Evolutionary conservation across 2,329 filamentous ascomycete species (phyloP).

Genomic region (Hortaea werneckii): DNA sequence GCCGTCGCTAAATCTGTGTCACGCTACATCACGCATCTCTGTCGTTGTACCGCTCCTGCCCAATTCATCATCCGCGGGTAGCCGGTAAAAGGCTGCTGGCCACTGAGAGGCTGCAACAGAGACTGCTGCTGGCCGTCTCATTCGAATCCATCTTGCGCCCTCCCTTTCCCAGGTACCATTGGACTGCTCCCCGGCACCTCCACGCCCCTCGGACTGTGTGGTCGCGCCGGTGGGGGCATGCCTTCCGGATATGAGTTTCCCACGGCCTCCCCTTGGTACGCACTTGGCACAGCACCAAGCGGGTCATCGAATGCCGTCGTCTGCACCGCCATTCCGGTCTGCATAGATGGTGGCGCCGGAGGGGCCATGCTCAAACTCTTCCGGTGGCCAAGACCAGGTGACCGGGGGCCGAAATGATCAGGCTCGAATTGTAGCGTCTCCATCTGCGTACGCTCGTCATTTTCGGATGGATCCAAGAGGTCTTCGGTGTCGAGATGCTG

Average conservation of each 20-base stretch:
- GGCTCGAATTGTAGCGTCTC: slow-evolving; percentile 25
- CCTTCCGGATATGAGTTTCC: not conserved
- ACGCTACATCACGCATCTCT: not conserved
- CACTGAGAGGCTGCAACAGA: too few species aligned
- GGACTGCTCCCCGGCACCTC: slow-evolving; percentile 9
- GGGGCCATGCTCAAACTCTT: slow-evolving; percentile 32
- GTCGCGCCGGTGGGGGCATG: not conserved
- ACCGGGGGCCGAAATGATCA: slow-evolving; percentile 23
- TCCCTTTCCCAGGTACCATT: slow-evolving; percentile 12
- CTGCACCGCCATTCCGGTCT: slow-evolving; percentile 5
- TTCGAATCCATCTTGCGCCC: slow-evolving; percentile 24
- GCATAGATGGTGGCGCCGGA: slow-evolving; percentile 6
- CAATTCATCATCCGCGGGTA: too few species aligned
- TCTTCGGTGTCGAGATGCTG: slow-evolving; percentile 26
- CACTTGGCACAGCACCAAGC: slow-evolving; percentile 20
- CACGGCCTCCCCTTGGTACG: slow-evolving; percentile 11
- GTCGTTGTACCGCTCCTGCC: too few species aligned
- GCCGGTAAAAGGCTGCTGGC: too few species aligned
- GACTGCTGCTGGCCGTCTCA: slow-evolving; percentile 4
- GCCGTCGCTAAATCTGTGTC: not conserved
- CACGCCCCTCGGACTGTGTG: slow-evolving; percentile 12
- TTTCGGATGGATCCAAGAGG: slow-evolving; percentile 25
- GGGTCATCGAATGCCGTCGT: slow-evolving; percentile 20
- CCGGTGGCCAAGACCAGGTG: slow-evolving; percentile 27
- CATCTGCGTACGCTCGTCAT: slow-evolving; percentile 13